Evolutionary conservation across 2,329 filamentous ascomycete species (phyloP).

Genomic region (Exutisphaerella laricina): DNA sequence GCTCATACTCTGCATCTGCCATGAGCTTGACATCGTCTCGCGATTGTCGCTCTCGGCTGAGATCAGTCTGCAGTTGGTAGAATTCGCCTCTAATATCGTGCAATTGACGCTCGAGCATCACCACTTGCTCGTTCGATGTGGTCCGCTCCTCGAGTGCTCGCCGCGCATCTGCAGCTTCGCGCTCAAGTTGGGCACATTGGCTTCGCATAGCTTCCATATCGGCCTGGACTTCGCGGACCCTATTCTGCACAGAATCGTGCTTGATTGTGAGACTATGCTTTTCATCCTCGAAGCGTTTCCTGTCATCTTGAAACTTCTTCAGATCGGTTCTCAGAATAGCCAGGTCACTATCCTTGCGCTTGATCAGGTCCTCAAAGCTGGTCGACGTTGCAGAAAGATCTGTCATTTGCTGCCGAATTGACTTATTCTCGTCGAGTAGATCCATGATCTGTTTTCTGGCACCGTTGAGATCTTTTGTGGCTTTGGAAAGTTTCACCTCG

Average conservation of each 20-base stretch:
- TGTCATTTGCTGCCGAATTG: slow-evolving; percentile 76
- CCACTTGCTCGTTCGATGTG: slow-evolving; percentile 83
- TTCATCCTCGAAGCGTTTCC: slow-evolving; percentile 71
- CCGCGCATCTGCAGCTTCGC: slow-evolving; percentile 84
- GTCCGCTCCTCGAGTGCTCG: slow-evolving; percentile 79
- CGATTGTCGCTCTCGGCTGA: slow-evolving; percentile 87
- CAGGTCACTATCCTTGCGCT: slow-evolving; percentile 90
- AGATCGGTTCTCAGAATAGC: slow-evolving; percentile 78
- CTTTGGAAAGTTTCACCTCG: slow-evolving; percentile 72
- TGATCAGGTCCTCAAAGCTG: slow-evolving; percentile 88
- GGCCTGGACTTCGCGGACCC: slow-evolving; percentile 78
- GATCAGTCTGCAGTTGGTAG: slow-evolving; percentile 76
- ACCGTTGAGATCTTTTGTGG: slow-evolving; percentile 73
- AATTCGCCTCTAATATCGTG: slow-evolving; percentile 80
- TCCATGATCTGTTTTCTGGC: slow-evolving; percentile 70
- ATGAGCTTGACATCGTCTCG: slow-evolving; percentile 89
- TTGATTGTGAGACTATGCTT: slow-evolving; percentile 64
- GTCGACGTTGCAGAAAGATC: slow-evolving; percentile 87
- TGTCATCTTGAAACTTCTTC: slow-evolving; percentile 75
- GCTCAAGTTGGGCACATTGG: slow-evolving; percentile 76
- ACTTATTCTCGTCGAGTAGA: slow-evolving; percentile 71
- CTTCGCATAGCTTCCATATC: slow-evolving; percentile 82
- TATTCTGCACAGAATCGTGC: slow-evolving; percentile 70
- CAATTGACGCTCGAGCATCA: slow-evolving; percentile 79
- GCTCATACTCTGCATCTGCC: slow-evolving; percentile 78